Conservation (phyloP, 345 rosid genomes). For the Acer saccharum region DNA sequence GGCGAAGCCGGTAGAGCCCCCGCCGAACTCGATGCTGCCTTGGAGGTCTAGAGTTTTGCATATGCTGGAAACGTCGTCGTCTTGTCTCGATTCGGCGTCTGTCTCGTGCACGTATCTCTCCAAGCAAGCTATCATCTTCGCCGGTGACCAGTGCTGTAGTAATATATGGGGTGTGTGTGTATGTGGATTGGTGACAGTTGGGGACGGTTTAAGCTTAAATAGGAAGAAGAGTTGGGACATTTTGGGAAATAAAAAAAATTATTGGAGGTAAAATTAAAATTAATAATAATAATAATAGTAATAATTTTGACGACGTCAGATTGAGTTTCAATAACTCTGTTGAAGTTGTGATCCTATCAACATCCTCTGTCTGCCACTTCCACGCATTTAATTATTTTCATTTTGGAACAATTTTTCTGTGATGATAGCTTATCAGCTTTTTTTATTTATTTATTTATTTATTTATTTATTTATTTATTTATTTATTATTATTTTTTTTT, state of each 20-base stretch:
- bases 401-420: not conserved
- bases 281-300: too few relatives aligned
- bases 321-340: conserved; percentile 23
- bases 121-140: conserved; percentile 74
- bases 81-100: conserved; percentile 55
- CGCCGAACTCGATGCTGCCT: conserved; percentile 42
- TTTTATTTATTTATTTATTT: too few relatives aligned
- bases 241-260: not conserved
- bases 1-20: conserved; percentile 37
- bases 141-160: conserved; percentile 8
- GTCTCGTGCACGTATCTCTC: conserved; percentile 67
- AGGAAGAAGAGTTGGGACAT: conserved; percentile 22
- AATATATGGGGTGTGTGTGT: not conserved
- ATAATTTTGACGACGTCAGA: conserved; percentile 22
- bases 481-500: too few relatives aligned
- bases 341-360: conserved; percentile 35
- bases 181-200: conserved; percentile 2
- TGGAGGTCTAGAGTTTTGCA: conserved; percentile 58
- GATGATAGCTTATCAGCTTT: conserved; percentile 3
- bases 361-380: conserved; percentile 51
- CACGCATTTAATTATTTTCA: conserved; percentile 10
- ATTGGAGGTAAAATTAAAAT: too few relatives aligned
- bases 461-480: too few relatives aligned
- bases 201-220: conserved; percentile 25
- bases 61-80: conserved; percentile 42